A percentile compares a stretch with the other conserved stretches of the same genome.
Evolutionary conservation across 1,284 basidiomycete genomes (phyloP).

Genomic region (Fomitopsis palustris): DNA sequence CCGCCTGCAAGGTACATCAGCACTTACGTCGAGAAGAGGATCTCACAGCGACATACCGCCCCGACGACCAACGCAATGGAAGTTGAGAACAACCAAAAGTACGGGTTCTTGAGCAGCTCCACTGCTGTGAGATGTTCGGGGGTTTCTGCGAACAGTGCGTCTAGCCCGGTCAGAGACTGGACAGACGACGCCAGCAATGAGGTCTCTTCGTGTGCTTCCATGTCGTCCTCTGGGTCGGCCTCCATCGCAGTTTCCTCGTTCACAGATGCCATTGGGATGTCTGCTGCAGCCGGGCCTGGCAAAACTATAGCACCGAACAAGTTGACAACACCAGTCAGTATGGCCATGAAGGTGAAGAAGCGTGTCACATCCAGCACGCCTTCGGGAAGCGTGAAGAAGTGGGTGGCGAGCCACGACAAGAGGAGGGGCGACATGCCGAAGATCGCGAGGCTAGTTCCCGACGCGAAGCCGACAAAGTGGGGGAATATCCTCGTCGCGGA

Average conservation of each 20-base stretch:
- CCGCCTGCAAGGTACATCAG: slow-evolving; percentile 63
- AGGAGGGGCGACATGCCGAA: slow-evolving; percentile 77
- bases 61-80: slow-evolving; percentile 54
- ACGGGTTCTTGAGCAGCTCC: slow-evolving; percentile 48
- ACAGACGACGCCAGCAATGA: slow-evolving; percentile 34
- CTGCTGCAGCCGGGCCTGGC: slow-evolving; percentile 20
- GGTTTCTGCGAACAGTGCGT: slow-evolving; percentile 22
- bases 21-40: slow-evolving; percentile 21
- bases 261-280: neutral
- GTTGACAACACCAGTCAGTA: slow-evolving; percentile 50
- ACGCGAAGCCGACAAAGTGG: slow-evolving; percentile 57
- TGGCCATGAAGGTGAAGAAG: slow-evolving; percentile 57
- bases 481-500: slow-evolving; percentile 71
- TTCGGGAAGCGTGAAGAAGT: slow-evolving; percentile 48
- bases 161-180: slow-evolving; percentile 12
- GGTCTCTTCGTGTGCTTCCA: slow-evolving; percentile 37
- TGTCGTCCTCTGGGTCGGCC: neutral
- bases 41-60: slow-evolving; percentile 43
- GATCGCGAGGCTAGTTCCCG: slow-evolving; percentile 64
- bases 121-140: slow-evolving; percentile 33
- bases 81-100: slow-evolving; percentile 54
- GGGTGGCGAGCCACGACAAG: slow-evolving; percentile 61
- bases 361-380: slow-evolving; percentile 50
- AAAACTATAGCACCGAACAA: slow-evolving; percentile 40
- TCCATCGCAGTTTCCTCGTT: slow-evolving; percentile 9